Base-by-base conservation (phyloP, 1,139 yeast genomes). In the Casaregolazyma lundiana region DNA sequence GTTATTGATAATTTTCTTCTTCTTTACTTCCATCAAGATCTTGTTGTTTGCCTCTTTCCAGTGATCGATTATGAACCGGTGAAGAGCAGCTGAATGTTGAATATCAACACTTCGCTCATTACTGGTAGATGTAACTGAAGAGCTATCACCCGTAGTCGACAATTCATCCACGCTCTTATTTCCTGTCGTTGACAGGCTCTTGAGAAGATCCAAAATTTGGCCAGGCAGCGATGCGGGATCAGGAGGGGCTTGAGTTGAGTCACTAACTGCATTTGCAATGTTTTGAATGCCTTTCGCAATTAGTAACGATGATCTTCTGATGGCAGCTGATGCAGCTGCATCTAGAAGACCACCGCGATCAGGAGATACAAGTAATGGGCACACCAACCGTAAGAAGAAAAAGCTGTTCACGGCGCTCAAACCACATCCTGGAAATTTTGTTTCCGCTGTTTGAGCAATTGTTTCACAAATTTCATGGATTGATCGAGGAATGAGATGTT, bases 341-440 rank as follows among this genome's bases (percentile, higher is more conserved):
- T 55, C 59, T 13, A 65, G 45, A 19, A 65, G 44, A 5, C 62
- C 62, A 42, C 80, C 77, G 5, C 81, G 71, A 52, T 85, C 94
- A 0, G 96, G 96, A 43, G 89, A 80, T 6, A 88, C 87, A 48
- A 89, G 76, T 0, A 90, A 90, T 3, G 97, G 97, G 59, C 95
- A 87, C 45, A 86, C 73, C 54, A 84, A 82, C 53, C 96, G 71
- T 53, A 89, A 70, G 60, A 88, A 87, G 34, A 88, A 67, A 59
- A 86, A 88, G 0, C 95, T 84, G 0, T 95, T 94, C 17, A 86
- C 86, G 0, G 95, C 92, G 43, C 81, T 73, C 34, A 53, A 56
- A 20, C 51, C 52, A 47, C 81, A 70, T 41, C 80, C 85, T 1
- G 84, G 81, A 53, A 84, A 83, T 52, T 76, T 78, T 4, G 63